phyloP scores from a whole-genome alignment of 2,329 filamentous ascomycete species.

The Aureobasidium sp. region DNA sequence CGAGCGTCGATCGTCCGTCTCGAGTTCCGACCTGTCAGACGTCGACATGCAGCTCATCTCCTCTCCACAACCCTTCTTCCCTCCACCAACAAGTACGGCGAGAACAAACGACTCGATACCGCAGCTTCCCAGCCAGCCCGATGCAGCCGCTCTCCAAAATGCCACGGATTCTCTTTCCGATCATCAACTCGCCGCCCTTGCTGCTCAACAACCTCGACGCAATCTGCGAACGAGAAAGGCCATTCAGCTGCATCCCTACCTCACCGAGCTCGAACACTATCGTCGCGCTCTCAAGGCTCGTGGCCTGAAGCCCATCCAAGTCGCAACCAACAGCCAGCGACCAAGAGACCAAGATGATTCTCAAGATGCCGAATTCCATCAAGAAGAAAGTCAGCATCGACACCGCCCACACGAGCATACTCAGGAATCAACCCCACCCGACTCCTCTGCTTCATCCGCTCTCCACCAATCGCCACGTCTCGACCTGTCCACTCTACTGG shows the following conservation, averaged over 20 bases:
- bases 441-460: background rate
- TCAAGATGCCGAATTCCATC: background rate
- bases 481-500: slow-evolving; percentile 8
- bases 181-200: background rate
- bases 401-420: background rate
- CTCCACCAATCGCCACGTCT: background rate
- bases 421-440: slow-evolving; percentile 4
- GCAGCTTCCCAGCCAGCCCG: background rate
- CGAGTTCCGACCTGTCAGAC: slow-evolving; percentile 6
- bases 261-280: slow-evolving; percentile 36
- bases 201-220: slow-evolving; percentile 18
- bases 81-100: background rate
- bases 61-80: background rate
- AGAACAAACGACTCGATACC: background rate
- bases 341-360: slow-evolving; percentile 13
- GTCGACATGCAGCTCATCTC: slow-evolving; percentile 7
- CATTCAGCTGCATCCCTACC: slow-evolving; percentile 41
- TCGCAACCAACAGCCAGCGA: slow-evolving; percentile 17
- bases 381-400: background rate
- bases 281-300: slow-evolving; percentile 33
- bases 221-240: slow-evolving; percentile 37
- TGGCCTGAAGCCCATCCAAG: slow-evolving; percentile 35
- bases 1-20: slow-evolving; percentile 6
- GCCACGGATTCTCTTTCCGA: background rate
- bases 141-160: background rate